Conservation (phyloP, 331 rosid species). For the Cydonia oblonga region DNA sequence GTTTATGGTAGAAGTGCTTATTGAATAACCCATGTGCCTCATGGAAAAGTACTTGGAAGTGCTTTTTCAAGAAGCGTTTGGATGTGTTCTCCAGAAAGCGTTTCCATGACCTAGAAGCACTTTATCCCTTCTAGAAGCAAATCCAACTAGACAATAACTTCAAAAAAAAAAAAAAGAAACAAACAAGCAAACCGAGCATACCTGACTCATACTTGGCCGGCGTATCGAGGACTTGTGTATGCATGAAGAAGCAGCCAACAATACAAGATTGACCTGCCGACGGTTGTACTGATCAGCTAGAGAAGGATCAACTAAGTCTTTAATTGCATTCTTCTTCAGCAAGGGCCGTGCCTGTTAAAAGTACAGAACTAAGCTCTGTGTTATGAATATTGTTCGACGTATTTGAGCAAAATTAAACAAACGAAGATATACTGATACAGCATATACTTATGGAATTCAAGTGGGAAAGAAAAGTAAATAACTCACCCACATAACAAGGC, state of each 20-base stretch:
- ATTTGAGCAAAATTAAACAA: background rate
- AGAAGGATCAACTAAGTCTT: conserved; percentile 57
- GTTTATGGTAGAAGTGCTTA: no score
- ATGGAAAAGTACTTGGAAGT: background rate
- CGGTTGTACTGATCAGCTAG: conserved; percentile 36
- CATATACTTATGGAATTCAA: background rate
- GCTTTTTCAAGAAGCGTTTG: background rate
- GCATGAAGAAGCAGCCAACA: conserved; percentile 74
- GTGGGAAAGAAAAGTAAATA: background rate
- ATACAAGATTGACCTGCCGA: conserved; percentile 47
- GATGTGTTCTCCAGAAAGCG: background rate
- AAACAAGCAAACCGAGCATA: conserved; percentile 4
- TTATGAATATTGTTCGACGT: background rate
- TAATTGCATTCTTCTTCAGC: conserved; percentile 50
- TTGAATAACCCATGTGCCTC: background rate
- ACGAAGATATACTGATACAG: background rate
- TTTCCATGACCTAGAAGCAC: background rate
- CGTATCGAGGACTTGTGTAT: conserved; percentile 73
- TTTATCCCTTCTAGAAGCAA: background rate
- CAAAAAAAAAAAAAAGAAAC: background rate
- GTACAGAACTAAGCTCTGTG: background rate
- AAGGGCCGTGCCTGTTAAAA: conserved; percentile 70
- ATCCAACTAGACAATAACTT: background rate
- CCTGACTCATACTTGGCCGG: conserved; percentile 80
- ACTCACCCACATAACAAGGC: conserved; percentile 91